Percentiles rank a stretch among this genome's conserved stretches.
These are phyloP conservation scores for Rutstroemia sp. DNA, from an alignment of 2,329 filamentous ascomycete species.

Conservation along the genomic window DNA sequence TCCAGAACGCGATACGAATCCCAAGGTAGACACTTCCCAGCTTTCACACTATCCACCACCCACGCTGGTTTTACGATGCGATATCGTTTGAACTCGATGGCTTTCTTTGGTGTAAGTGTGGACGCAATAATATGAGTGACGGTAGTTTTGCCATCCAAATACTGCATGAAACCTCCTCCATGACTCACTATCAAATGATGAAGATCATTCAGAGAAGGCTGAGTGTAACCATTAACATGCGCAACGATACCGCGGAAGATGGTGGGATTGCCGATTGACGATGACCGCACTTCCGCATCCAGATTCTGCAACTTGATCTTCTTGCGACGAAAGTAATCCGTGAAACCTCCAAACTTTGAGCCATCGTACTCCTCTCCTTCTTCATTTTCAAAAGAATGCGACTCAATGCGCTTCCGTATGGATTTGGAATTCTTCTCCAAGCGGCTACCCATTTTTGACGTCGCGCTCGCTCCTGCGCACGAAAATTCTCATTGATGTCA, in stretches of 20 bases:
- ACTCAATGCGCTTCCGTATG: conserved; percentile 54
- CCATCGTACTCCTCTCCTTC: conserved; percentile 84
- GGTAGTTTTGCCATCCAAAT: conserved; percentile 87
- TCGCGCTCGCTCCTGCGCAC: not conserved
- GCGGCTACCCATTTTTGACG: conserved; percentile 45
- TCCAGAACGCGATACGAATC: conserved; percentile 75
- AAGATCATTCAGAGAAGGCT: conserved; percentile 83
- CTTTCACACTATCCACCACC: conserved; percentile 82
- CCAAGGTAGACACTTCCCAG: conserved; percentile 80
- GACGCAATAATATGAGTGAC: conserved; percentile 95
- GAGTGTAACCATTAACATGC: conserved; percentile 93
- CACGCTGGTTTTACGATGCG: conserved; percentile 91
- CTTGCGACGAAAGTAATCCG: conserved; percentile 90
- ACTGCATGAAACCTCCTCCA: conserved; percentile 93
- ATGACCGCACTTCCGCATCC: conserved; percentile 71
- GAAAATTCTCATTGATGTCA: not conserved
- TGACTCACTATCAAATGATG: conserved; percentile 83
- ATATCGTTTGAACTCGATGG: conserved; percentile 78
- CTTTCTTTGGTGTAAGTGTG: conserved; percentile 84
- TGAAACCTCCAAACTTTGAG: conserved; percentile 82
- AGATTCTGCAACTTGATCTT: conserved; percentile 96
- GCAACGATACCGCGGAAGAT: conserved; percentile 90
- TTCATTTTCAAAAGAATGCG: conserved; percentile 70
- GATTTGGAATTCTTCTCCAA: conserved; percentile 57
- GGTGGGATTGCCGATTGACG: conserved; percentile 61